These are phyloP conservation scores for Jimgerdemannia flammicorona DNA, from an alignment of 192 early-diverging fungal species.

Conservation along the genomic window DNA sequence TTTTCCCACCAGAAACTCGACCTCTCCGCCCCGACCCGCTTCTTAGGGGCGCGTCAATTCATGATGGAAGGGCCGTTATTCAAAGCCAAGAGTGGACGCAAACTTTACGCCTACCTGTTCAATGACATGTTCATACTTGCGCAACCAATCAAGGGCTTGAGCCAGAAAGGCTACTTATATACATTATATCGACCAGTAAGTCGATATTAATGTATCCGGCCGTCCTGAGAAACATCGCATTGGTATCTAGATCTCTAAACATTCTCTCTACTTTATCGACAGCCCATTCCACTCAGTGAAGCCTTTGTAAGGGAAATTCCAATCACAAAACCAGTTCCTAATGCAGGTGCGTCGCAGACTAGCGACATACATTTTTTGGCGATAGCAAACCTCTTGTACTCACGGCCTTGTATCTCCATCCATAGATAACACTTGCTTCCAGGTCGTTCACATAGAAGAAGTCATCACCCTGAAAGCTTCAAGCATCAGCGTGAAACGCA, in stretches of 20 bases:
- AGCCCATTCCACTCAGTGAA: constrained; percentile 14
- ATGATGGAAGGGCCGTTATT: constrained; percentile 66
- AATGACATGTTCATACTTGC: constrained; percentile 70
- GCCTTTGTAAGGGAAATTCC: constrained; percentile 14
- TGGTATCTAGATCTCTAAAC: no score
- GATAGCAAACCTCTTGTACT: no score
- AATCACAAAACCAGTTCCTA: constrained; percentile 6
- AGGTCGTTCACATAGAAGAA: constrained; percentile 50
- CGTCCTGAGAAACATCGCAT: no score
- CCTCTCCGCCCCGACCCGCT: constrained; percentile 50
- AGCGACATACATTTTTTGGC: no score
- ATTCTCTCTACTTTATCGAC: constrained; percentile 10
- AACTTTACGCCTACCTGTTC: constrained; percentile 68
- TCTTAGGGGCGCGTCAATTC: constrained; percentile 55
- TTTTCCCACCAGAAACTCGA: constrained; percentile 44
- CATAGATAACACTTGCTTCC: constrained; percentile 55
- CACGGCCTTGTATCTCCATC: no score
- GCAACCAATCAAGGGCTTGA: constrained; percentile 35
- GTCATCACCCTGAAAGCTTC: constrained; percentile 52
- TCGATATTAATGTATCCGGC: no score
- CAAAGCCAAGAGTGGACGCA: constrained; percentile 77
- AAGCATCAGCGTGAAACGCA: constrained; percentile 46
- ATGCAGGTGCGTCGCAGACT: neutral
- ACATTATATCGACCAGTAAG: constrained; percentile 39
- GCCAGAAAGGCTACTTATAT: constrained; percentile 35